Percentiles rank a stretch among this genome's conserved stretches.
These are phyloP conservation scores for Stephania yunnanensis DNA, from an alignment of 164 flowering plant species.

Conservation along the genomic window DNA sequence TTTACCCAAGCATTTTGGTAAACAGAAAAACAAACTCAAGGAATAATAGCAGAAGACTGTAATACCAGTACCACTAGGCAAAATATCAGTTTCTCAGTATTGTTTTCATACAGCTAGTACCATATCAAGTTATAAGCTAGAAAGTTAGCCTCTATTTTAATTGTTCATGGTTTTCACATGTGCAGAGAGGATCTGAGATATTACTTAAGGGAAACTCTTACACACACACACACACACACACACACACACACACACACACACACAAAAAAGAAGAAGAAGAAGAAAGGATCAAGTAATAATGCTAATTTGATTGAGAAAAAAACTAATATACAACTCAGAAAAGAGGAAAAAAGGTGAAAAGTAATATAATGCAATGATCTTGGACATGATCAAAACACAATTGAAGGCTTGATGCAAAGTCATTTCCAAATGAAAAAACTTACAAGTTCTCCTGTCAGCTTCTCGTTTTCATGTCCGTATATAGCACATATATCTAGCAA, in stretches of 20 bases:
- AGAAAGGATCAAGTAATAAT: not conserved
- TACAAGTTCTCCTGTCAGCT: conserved; percentile 66
- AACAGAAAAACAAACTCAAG: not conserved
- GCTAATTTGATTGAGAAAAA: not conserved
- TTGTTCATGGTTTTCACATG: not conserved
- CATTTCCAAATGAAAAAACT: conserved; percentile 13
- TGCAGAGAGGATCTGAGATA: not conserved
- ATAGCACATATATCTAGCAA: conserved; percentile 93
- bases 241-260: too few relatives aligned
- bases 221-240: too few relatives aligned
- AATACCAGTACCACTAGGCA: not conserved
- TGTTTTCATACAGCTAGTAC: not conserved
- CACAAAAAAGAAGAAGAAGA: not conserved
- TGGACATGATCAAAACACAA: not conserved
- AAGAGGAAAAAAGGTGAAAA: too few relatives aligned
- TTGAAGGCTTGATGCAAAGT: conserved; percentile 5
- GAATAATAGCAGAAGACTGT: not conserved
- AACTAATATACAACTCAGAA: too few relatives aligned
- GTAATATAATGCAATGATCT: not conserved
- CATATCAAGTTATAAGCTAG: not conserved
- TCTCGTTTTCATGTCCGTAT: conserved; percentile 86
- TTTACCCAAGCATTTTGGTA: not conserved
- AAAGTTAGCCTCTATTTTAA: not conserved
- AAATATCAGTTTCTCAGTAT: not conserved
- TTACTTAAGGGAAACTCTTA: not conserved